These are phyloP conservation scores for Pisolithus orientalis DNA, from an alignment of 768 basidiomycete genomes.

Conservation along the genomic window DNA sequence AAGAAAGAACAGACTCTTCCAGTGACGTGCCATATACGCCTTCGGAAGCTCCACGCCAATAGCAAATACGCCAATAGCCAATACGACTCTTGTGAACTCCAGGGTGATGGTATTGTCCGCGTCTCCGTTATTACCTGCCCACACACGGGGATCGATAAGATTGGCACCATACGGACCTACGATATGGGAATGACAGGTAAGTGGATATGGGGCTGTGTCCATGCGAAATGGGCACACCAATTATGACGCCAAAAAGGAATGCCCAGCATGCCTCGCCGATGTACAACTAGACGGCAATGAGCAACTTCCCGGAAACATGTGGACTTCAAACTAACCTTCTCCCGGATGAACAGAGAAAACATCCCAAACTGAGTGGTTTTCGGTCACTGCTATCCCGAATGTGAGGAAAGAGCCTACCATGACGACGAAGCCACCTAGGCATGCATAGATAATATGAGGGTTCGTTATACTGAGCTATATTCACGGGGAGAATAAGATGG, in stretches of 20 bases:
- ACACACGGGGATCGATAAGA: constrained; percentile 76
- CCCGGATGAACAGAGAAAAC: constrained; percentile 89
- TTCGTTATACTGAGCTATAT: constrained; percentile 42
- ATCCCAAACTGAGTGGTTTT: constrained; percentile 68
- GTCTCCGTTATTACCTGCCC: constrained; percentile 49
- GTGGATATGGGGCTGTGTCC: not conserved
- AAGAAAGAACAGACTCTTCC: constrained; percentile 83
- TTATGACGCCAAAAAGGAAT: constrained; percentile 87
- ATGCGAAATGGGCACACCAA: constrained; percentile 44
- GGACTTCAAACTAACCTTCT: constrained; percentile 47
- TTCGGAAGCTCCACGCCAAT: constrained; percentile 97
- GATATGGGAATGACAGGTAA: constrained; percentile 7
- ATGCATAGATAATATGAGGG: constrained; percentile 73
- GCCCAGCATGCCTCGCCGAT: constrained; percentile 97
- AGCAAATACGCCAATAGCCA: constrained; percentile 96
- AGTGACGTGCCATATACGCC: constrained; percentile 90
- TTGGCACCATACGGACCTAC: constrained; percentile 77
- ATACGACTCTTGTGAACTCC: constrained; percentile 84
- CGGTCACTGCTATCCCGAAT: not conserved
- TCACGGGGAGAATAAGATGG: constrained; percentile 2
- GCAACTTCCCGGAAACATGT: not conserved
- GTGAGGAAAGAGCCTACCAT: constrained; percentile 39
- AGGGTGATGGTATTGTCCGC: constrained; percentile 73
- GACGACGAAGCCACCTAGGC: constrained; percentile 77
- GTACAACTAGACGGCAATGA: constrained; percentile 51